These are phyloP conservation scores for Bothriochloa decipiens DNA, from an alignment of 176 grass and related monocot genomes.

Conservation along the genomic window DNA sequence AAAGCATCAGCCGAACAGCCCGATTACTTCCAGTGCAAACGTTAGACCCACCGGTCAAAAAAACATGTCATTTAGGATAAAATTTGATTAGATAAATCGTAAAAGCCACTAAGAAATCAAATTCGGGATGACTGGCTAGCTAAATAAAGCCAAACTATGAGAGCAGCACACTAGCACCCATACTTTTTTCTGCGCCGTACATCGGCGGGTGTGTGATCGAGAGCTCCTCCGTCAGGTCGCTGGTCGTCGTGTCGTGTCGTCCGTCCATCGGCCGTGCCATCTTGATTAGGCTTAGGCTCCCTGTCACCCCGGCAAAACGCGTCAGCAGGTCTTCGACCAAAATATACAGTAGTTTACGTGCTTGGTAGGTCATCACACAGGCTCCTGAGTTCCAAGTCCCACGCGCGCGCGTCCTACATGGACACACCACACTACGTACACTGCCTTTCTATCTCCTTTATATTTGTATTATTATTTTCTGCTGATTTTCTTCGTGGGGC, in stretches of 20 bases:
- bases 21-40: too few relatives aligned
- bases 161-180: neutral
- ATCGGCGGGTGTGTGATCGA: neutral
- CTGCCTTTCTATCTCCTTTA: neutral
- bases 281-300: constrained; percentile 3
- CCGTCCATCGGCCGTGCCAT: neutral
- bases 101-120: too few relatives aligned
- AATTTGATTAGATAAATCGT: too few relatives aligned
- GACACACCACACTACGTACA: neutral
- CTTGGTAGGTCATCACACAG: neutral
- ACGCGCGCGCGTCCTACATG: constrained; percentile 15
- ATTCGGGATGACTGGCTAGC: too few relatives aligned
- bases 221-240: neutral
- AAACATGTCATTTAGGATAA: too few relatives aligned
- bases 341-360: neutral
- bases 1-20: too few relatives aligned
- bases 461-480: neutral
- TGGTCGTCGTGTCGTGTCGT: neutral
- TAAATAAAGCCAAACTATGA: too few relatives aligned
- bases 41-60: neutral
- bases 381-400: neutral
- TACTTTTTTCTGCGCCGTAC: neutral
- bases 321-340: constrained; percentile 1
- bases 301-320: constrained; percentile 35
- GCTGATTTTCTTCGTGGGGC: neutral